These are phyloP conservation scores for Puya raimondii DNA, from an alignment of 176 grass and related monocot species.

Conservation along the genomic window DNA sequence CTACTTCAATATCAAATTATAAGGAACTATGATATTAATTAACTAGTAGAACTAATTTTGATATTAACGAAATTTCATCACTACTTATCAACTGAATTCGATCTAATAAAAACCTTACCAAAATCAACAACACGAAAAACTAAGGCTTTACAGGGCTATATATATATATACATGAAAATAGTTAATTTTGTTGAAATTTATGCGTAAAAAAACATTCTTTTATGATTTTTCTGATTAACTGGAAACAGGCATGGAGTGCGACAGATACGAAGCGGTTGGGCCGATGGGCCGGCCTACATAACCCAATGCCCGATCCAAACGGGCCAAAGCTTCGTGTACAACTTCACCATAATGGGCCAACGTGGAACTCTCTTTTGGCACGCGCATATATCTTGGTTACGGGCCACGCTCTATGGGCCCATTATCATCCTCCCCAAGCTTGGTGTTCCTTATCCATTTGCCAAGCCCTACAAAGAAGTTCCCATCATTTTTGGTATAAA, in stretches of 20 bases:
- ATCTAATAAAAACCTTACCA: too few relatives aligned
- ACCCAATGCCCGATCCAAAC: slow-evolving; percentile 80
- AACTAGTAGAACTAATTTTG: too few relatives aligned
- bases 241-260: slow-evolving; percentile 48
- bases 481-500: slow-evolving; percentile 42
- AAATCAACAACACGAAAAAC: too few relatives aligned
- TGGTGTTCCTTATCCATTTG: slow-evolving; percentile 69
- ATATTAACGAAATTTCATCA: too few relatives aligned
- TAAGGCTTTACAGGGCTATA: background rate
- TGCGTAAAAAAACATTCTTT: too few relatives aligned
- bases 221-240: background rate
- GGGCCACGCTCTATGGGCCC: slow-evolving; percentile 55
- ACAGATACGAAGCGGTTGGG: slow-evolving; percentile 66
- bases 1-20: too few relatives aligned
- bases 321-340: slow-evolving; percentile 49
- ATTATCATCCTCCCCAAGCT: slow-evolving; percentile 65
- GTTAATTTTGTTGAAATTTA: too few relatives aligned
- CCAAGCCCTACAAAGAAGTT: slow-evolving; percentile 41
- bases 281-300: slow-evolving; percentile 63
- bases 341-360: slow-evolving; percentile 42
- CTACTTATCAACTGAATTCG: too few relatives aligned
- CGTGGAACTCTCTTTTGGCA: slow-evolving; percentile 70
- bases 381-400: slow-evolving; percentile 54
- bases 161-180: background rate
- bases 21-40: too few relatives aligned